Base-by-base conservation (phyloP, 2,329 filamentous ascomycete genomes). In the Ceratocystis harringtonii region DNA sequence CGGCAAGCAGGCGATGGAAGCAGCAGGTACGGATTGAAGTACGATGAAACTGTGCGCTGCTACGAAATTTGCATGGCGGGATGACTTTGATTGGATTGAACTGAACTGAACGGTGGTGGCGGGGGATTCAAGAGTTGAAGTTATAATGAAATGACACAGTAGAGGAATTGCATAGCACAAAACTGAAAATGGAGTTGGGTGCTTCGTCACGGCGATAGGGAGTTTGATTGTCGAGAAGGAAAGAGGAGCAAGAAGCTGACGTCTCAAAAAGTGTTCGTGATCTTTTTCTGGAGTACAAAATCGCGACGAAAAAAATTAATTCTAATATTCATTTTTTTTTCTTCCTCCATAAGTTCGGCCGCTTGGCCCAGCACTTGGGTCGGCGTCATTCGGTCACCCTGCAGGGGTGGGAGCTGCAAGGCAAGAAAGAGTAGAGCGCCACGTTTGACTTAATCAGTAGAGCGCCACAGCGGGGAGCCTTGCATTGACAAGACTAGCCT, bases 11-110 rank as follows among this genome's bases (percentile, higher is more conserved):
- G 19, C 45, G 45, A 50, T 50, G 55, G 15, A 44, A 32, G 17
- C 45, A 12, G 36, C 10, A 41, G 36, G 36, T 12, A 12, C 36
- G 10, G 8, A 41, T 12, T 12, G 28, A 28, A 43, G 15, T 50
- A 25, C 28, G 61, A 45, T 63, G 65, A 36, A 17, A 41, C 36
- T 52, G 61, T 64, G 65, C 65, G 43, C 65, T 66, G 61, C 65
- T 66, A 66, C 57, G 61, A 43, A 44, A 64, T 64, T 32, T 57
- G 65, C 65, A 66, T 66, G 65, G 44, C 65, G 61, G 55, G 52
- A 66, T 10, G 41, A 65, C 36, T 15, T 17, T 17, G 22, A 2
- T 2, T 25, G 22, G 22, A 25, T 25, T 25, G 22, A 25, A 25
- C 22, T 25, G 22, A 62, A 58, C 19, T 22, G 17, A 25, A 62